Base-by-base conservation (phyloP, 1,284 basidiomycete genomes). In the Paramarasmius palmivorus region DNA sequence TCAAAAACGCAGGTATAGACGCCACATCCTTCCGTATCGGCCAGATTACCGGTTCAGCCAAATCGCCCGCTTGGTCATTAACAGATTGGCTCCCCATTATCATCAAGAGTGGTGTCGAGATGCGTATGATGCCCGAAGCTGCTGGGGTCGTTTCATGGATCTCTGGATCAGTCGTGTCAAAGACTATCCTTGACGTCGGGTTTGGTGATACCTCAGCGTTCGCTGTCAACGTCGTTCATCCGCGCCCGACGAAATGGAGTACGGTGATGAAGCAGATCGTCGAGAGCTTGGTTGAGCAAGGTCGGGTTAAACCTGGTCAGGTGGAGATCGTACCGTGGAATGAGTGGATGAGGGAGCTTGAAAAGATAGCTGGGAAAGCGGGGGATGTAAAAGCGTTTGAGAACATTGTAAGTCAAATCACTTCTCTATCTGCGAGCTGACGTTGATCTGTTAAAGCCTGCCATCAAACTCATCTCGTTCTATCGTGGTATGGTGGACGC, bases 141-240 rank as follows among this genome's bases (percentile, higher is more conserved):
- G 38, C 23, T 55, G 54, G 54, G 60, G 58, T 63, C 20, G 40
- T 57, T 0, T 63, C 65, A 4, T 71, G 64, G 65, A 55, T 72
- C 10, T 69, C 63, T n/a, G 56, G 59, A 15, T 54, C 65, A 19
- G 63, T 56, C 1, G 63, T 71, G 8, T 60, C 60, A 1, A 49
- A 53, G 17, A 61, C 60, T 25, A 63, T 66, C 35, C 44, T 64
- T 7, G 61, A 64, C 22, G 51, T 67, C n/a, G 58, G 60, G 0
- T 64, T 70, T 17, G 37, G 15, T 7, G 19, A 10, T 15, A 39
- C 29, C 14, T 57, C 62, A 4, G 53, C 57, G 2, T 23, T 57
- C 1, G 59, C 56, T 0, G 46, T 66, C 9, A 69, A 69, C 42
- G 12, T 71, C 34, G 63, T 70, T 15, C 66, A 69, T 49, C 66